Evolutionary conservation across 148 eudicot species (phyloP), one percentile per base, ranked within the genome.

Genomic region (Talinum fruticosum): DNA sequence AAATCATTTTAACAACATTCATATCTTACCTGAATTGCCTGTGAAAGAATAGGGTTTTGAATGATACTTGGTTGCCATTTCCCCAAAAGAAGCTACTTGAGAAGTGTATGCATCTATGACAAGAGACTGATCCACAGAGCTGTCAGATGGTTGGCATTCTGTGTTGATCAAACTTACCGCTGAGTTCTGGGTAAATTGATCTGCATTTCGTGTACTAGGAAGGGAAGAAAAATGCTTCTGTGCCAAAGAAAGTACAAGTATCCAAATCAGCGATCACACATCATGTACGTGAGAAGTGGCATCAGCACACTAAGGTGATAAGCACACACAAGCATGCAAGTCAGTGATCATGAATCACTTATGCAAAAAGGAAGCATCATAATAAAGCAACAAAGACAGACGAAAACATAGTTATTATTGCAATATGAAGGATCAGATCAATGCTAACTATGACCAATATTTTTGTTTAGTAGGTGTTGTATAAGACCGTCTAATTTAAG

Each of bases 31-130:
- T 77, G 90, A 64, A 49, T 78, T 79, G 69, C 79, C 82, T 19
- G 85, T 73, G 70, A 86, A 80, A 57, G 84, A 38, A 83, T 76
- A 84, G 59, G 86, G 77, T 57, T 79, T 79, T 24, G 87, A 68
- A 61, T 68, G 65, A 75, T 79, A 84, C 77, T 72, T 81, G 83
- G 76, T 65, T 82, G 74, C 66, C 74, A 28, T 65, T 64, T 59
- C 82, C 72, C 79, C 84, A 30, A 19, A 45, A 45, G 82, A 28
- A 71, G 77, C 66, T 26, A 77, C 72, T 67, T 85, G 89, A 79
- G 86, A 74, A 69, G 74, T 79, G 29, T 85, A 64, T 66, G 45
- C 73, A 73, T 80, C 80, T 78, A 78, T 81, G 61, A 81, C 74
- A 72, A 75, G 38, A 79, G 75, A 65, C 62, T 83, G 82, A 70